Evolutionary conservation across 306 rosid genomes (phyloP).

Genomic region (Pachyrhizus erosus): DNA sequence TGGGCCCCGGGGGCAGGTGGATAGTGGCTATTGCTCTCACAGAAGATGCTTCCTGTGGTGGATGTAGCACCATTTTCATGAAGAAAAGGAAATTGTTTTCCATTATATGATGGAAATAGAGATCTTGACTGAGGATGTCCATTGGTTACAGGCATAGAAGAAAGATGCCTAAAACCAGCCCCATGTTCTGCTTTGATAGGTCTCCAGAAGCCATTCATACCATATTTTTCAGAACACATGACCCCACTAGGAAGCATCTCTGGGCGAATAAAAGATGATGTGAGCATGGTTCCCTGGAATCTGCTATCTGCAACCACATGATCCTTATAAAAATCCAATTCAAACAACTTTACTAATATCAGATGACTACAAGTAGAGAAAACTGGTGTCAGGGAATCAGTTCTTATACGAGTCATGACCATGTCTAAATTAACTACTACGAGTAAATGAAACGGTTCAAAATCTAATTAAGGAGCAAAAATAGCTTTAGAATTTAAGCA

Average conservation of each 20-base stretch:
- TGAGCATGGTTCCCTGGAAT: constrained; percentile 55
- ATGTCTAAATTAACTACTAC: neutral
- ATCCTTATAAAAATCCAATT: constrained; percentile 18
- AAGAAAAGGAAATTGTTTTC: constrained; percentile 61
- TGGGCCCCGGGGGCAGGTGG: constrained; percentile 43
- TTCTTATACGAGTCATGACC: neutral
- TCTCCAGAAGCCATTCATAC: constrained; percentile 54
- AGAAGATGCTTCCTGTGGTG: constrained; percentile 58
- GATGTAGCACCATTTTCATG: constrained; percentile 56
- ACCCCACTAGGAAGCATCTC: constrained; percentile 64
- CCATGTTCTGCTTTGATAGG: constrained; percentile 62
- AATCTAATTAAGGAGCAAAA: neutral
- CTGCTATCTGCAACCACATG: constrained; percentile 59
- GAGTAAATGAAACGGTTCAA: neutral
- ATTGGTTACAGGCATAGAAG: constrained; percentile 51
- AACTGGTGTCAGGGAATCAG: constrained; percentile 14
- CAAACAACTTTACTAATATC: constrained; percentile 21
- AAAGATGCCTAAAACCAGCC: constrained; percentile 46
- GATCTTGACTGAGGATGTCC: constrained; percentile 59
- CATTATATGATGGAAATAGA: constrained; percentile 48
- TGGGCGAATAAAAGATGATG: constrained; percentile 69
- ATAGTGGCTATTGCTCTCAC: constrained; percentile 52
- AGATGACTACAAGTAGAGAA: constrained; percentile 24
- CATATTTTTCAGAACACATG: constrained; percentile 55
- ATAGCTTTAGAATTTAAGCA: neutral